These are phyloP conservation scores for Acer negundo DNA, from an alignment of 345 rosid genomes.

Conservation along the genomic window DNA sequence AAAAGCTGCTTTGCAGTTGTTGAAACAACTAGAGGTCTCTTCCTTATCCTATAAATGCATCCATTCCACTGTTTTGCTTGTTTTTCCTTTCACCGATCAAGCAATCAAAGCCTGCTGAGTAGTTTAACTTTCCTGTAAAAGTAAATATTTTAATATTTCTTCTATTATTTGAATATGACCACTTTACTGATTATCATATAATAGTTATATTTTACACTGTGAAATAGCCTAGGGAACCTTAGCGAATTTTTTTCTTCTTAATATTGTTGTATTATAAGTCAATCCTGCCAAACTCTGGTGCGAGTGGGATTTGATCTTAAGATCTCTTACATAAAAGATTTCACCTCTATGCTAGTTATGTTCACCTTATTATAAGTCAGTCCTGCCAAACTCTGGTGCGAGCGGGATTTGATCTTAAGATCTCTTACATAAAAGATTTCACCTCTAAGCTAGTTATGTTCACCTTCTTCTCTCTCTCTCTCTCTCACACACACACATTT, in stretches of 20 bases:
- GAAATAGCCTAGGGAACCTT: neutral
- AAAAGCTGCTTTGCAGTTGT: conserved; percentile 73
- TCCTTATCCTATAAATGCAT: conserved; percentile 15
- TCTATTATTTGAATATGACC: neutral
- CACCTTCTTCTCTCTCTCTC: neutral
- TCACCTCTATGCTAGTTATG: neutral
- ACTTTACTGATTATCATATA: neutral
- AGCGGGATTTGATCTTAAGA: neutral
- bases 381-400: neutral
- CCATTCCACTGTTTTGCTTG: neutral
- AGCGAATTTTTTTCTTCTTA: neutral
- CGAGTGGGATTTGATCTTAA: neutral
- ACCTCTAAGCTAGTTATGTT: neutral
- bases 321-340: neutral
- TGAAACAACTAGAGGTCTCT: conserved; percentile 81
- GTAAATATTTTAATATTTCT: neutral
- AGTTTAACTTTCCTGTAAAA: neutral
- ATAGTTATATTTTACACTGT: neutral
- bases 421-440: neutral
- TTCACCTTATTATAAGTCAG: neutral
- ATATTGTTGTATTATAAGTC: neutral
- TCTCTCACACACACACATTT: no score
- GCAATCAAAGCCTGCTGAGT: conserved; percentile 5
- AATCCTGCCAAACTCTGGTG: neutral
- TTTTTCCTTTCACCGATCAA: neutral